Evolutionary conservation across 805 yeast genomes (phyloP).

Genomic region (Schwanniomyces occidentalis): DNA sequence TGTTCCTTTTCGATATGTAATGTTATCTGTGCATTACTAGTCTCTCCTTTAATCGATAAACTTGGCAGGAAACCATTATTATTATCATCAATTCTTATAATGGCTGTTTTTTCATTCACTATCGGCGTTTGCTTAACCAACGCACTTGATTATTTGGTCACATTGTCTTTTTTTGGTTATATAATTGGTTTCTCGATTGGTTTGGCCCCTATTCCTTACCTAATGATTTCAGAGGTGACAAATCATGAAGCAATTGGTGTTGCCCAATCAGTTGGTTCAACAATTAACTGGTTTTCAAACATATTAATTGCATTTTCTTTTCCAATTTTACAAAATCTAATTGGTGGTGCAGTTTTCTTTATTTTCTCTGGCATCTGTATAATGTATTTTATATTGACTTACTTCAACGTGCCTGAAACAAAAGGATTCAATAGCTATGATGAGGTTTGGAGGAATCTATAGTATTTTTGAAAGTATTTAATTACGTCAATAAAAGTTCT

Average conservation of each 20-base stretch:
- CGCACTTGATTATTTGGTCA: conserved; percentile 14
- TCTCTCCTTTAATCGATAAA: conserved; percentile 71
- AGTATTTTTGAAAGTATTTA: too few species aligned
- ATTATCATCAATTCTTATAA: conserved; percentile 21
- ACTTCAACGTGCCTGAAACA: conserved; percentile 34
- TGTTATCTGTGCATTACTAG: conserved; percentile 62
- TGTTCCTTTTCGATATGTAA: conserved; percentile 73
- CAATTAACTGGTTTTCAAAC: conserved; percentile 35
- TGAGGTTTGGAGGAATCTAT: conserved; percentile 33
- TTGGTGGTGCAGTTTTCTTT: conserved; percentile 32
- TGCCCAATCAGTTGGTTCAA: conserved; percentile 38
- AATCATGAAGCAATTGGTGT: conserved; percentile 30
- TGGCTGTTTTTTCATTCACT: conserved; percentile 23
- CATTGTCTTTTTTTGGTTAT: conserved; percentile 31
- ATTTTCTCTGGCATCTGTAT: conserved; percentile 24
- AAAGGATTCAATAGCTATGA: conserved; percentile 21
- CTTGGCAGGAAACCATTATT: conserved; percentile 63
- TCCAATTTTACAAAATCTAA: conserved; percentile 23
- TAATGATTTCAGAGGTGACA: conserved; percentile 38
- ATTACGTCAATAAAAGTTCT: too few species aligned
- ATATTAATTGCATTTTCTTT: conserved; percentile 33
- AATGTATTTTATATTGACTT: conserved; percentile 18
- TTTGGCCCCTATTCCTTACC: conserved; percentile 37
- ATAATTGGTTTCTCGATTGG: conserved; percentile 36
- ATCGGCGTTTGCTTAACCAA: conserved; percentile 26